These are phyloP conservation scores for Kodamaea sp. DNA, from an alignment of 1,139 yeast genomes.

Conservation along the genomic window DNA sequence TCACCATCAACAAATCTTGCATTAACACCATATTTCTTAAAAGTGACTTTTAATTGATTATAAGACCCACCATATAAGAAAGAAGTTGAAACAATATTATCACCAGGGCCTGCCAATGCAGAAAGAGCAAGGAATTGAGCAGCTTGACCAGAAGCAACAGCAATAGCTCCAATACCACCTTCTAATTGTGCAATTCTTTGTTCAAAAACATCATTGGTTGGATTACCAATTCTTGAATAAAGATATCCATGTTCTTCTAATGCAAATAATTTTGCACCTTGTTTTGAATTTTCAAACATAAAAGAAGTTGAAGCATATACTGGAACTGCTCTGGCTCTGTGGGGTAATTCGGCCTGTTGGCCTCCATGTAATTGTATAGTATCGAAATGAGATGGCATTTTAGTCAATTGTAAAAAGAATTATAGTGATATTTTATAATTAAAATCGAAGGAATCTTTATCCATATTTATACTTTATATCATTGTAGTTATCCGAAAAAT, in stretches of 20 bases:
- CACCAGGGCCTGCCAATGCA: conserved; percentile 84
- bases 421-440: neutral
- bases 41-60: conserved; percentile 90
- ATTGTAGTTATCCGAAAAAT: too few relatives aligned
- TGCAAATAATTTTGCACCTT: conserved; percentile 89
- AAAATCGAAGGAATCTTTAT: too few relatives aligned
- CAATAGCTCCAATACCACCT: conserved; percentile 86
- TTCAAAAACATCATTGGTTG: conserved; percentile 88
- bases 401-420: neutral
- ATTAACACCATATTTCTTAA: conserved; percentile 83
- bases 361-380: conserved; percentile 96
- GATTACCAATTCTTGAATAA: conserved; percentile 88
- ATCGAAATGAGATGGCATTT: conserved; percentile 67
- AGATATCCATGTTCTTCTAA: conserved; percentile 78
- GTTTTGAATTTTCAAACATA: conserved; percentile 81
- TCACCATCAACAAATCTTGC: conserved; percentile 82
- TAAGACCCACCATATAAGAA: conserved; percentile 94
- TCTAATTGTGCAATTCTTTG: conserved; percentile 90
- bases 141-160: conserved; percentile 93
- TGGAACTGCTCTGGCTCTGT: conserved; percentile 83
- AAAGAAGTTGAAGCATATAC: conserved; percentile 85
- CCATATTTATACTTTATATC: too few relatives aligned
- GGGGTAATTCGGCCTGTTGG: conserved; percentile 56
- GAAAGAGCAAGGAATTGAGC: conserved; percentile 86
- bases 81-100: conserved; percentile 84